phyloP scores from a whole-genome alignment of 2,329 filamentous ascomycete species.

The Piedraia hortae region DNA sequence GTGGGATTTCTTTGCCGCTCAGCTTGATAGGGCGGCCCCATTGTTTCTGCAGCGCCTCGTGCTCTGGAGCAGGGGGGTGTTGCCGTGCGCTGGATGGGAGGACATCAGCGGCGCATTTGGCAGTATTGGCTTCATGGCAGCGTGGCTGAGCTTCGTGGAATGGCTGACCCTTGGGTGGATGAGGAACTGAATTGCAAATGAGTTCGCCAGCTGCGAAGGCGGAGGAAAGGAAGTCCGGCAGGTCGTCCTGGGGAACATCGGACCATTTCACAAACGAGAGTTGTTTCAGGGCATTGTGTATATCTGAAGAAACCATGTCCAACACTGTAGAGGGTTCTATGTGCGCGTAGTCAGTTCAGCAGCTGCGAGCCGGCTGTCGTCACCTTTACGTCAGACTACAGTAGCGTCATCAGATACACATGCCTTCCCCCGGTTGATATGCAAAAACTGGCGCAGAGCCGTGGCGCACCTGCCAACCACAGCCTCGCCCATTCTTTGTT shows the following conservation, averaged over 20 bases:
- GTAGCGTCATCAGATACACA: too few relatives aligned
- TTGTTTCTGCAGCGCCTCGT: slow-evolving; percentile 39
- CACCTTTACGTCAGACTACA: too few relatives aligned
- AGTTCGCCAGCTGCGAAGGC: slow-evolving; percentile 31
- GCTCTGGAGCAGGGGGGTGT: slow-evolving; percentile 22
- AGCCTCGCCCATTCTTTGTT: too few relatives aligned
- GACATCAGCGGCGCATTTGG: slow-evolving; percentile 23
- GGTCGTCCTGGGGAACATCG: slow-evolving; percentile 17
- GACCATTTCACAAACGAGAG: slow-evolving; percentile 19
- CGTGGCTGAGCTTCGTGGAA: slow-evolving; percentile 24
- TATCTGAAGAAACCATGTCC: too few relatives aligned
- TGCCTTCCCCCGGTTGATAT: too few relatives aligned
- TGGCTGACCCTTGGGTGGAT: slow-evolving; percentile 20
- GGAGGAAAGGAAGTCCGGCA: slow-evolving; percentile 15
- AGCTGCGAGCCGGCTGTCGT: too few relatives aligned
- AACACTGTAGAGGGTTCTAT: too few relatives aligned
- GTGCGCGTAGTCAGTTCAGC: too few relatives aligned
- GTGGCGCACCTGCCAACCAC: too few relatives aligned
- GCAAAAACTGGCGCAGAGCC: too few relatives aligned
- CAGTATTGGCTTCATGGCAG: slow-evolving; percentile 27
- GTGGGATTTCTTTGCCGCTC: slow-evolving; percentile 42
- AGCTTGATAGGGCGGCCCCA: slow-evolving; percentile 69
- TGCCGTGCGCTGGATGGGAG: slow-evolving; percentile 24
- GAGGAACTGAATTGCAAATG: slow-evolving; percentile 51
- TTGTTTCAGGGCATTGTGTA: slow-evolving; percentile 19